Evolutionary conservation across 192 early-diverging fungal species (phyloP), one percentile per base, ranked within the genome.

Genomic region (Phycomyces nitens): DNA sequence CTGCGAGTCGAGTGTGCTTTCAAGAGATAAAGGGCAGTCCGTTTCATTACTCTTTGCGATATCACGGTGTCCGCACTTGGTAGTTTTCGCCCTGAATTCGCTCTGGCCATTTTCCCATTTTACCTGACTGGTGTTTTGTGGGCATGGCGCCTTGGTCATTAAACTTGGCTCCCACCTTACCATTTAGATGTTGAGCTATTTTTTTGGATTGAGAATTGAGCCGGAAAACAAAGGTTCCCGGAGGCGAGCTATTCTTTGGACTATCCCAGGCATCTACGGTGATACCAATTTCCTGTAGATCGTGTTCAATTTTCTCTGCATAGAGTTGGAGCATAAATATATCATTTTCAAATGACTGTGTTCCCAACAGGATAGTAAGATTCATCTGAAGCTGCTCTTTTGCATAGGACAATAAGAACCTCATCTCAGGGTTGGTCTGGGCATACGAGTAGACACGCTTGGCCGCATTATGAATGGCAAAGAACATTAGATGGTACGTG

Each of bases 401-500:
- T 22, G 71, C 55, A 39, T 54, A 64, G 1, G 52, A 12, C 7
- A 6, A 41, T 14, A 59, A 23, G 6, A 41, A 47, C 0, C 2
- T 12, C 12, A 63, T 11, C 0, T 53, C 3, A 50, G 23, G 15
- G 9, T 40, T 18, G 23, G 34, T 15, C 38, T 14, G 40, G 20
- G 27, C 9, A 58, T 73, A 68, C 21, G 55, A 47, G 29, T 59
- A 68, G 11, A 73, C 63, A 6, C 56, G 55, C 22, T 58, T 64
- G 7, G 71, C 71, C 5, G 60, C 40, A 26, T 60, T 73, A 38
- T 73, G 71, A 23, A 73, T 68, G 14, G 71, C 71, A 20, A 73
- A 73, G 51, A 68, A 73, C 71, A 73, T 73, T 34, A 67, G 55
- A 22, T 73, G 71, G 23, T 73, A 73, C 14, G 71, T 73, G 39